Evolutionary conservation across 2,329 filamentous ascomycete species (phyloP).

Genomic region (Cladosporium velox): DNA sequence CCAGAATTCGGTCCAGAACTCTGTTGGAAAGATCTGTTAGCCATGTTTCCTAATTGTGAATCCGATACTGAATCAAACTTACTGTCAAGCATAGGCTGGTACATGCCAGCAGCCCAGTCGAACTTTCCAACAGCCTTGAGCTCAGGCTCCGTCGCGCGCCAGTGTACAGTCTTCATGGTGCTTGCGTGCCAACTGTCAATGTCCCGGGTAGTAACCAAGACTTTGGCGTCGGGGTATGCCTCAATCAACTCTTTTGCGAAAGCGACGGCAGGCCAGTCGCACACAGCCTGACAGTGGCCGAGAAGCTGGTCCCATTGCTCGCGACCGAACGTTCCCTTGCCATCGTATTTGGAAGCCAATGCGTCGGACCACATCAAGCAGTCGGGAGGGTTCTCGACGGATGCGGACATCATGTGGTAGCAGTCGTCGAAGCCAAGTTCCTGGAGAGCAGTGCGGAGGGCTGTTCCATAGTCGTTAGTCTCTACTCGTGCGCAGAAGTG

Average conservation of each 20-base stretch:
- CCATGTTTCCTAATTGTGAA: neutral
- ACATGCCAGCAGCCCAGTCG: conserved; percentile 67
- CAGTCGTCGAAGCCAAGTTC: conserved; percentile 67
- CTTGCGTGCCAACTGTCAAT: conserved; percentile 65
- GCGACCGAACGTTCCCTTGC: conserved; percentile 62
- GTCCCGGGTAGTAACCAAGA: conserved; percentile 67
- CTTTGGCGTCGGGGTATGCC: conserved; percentile 71
- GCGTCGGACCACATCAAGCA: conserved; percentile 71
- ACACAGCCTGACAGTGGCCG: conserved; percentile 65
- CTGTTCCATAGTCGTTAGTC: conserved; percentile 40
- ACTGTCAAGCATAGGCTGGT: conserved; percentile 68
- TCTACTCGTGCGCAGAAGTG: neutral
- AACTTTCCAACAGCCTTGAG: conserved; percentile 55
- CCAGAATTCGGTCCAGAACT: conserved; percentile 70
- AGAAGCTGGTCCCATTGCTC: conserved; percentile 71
- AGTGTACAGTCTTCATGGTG: conserved; percentile 68
- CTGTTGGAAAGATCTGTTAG: conserved; percentile 27
- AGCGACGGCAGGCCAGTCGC: conserved; percentile 67
- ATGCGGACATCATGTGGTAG: conserved; percentile 74
- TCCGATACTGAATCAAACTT: conserved; percentile 23
- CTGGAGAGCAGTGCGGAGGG: conserved; percentile 66
- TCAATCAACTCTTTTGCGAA: conserved; percentile 71
- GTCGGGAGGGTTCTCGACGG: conserved; percentile 68
- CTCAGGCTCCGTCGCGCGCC: conserved; percentile 66
- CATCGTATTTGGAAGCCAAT: conserved; percentile 63